Base-by-base conservation (phyloP, 345 rosid species). In the Camelina laxa region DNA sequence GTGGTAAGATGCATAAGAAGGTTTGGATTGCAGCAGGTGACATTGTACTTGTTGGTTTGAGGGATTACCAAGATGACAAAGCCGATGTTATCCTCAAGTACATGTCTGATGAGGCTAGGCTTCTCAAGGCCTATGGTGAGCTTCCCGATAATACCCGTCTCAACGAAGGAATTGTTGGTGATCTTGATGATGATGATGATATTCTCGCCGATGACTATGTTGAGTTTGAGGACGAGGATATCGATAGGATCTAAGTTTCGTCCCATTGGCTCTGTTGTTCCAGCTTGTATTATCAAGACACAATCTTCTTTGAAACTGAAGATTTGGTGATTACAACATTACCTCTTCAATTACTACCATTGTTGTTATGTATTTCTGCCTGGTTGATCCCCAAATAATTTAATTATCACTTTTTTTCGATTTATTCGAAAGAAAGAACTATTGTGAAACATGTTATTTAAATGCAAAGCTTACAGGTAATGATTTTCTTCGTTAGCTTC, bases 21-120 rank as follows among this genome's bases (percentile, higher is more conserved):
- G 96, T 90, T 20, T 90, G 93, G 96, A 90, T 90, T 33, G 90
- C 91, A 4, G 87, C 91, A 6, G 93, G 93, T 57, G 96, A 90
- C 70, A 85, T 90, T 50, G 81, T 90, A 19, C 92, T 90, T 24
- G 91, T 90, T 36, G 91, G 93, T 1, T 81, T 90, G n/a, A 87
- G 96, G 12, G 96, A 90, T 66, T 90, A 81, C 68, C 96, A 88
- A 72, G 96, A 90, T 70, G 96, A 88, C 61, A 88, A 90, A 82
- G 93, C 93, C 54, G 93, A 90, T 76, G 91, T 90, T 31, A 90
- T 89, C 70, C 84, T 89, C 27, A 89, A 89, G 85, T 89, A 89
- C 51, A 86, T 88, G 94, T 90, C 94, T 0, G 95, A 89, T 57
- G 95, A 89, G 61, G 90, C 96, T 0, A 81, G 91, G 84, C 87